These are phyloP conservation scores for Daldinia sp. DNA, from an alignment of 2,329 filamentous ascomycete genomes.

Conservation along the genomic window DNA sequence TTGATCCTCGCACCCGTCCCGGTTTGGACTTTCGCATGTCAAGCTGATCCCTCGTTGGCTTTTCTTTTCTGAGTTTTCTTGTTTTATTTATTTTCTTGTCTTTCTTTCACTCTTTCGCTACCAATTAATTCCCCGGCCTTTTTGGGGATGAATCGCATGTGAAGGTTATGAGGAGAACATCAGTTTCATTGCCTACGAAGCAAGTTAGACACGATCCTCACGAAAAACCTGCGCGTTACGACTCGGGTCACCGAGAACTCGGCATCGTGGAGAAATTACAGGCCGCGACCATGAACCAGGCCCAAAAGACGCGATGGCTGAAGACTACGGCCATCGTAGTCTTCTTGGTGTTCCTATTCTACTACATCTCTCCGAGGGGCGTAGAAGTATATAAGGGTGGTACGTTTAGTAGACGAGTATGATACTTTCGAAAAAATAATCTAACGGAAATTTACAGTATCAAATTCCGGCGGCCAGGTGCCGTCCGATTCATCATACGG, in stretches of 20 bases:
- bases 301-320: constrained; percentile 70
- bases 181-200: constrained; percentile 69
- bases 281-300: constrained; percentile 68
- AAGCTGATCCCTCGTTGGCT: constrained; percentile 21
- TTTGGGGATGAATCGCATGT: constrained; percentile 41
- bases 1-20: constrained; percentile 26
- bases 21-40: constrained; percentile 16
- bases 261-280: constrained; percentile 64
- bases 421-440: background rate
- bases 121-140: constrained; percentile 9
- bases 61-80: constrained; percentile 4
- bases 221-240: constrained; percentile 72
- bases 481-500: constrained; percentile 69
- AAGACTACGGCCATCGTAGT: constrained; percentile 71
- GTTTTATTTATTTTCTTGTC: constrained; percentile 21
- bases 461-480: constrained; percentile 56
- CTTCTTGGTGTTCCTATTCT: constrained; percentile 67
- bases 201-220: constrained; percentile 67
- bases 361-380: constrained; percentile 68
- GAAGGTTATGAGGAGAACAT: constrained; percentile 68
- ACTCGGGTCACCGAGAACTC: constrained; percentile 54
- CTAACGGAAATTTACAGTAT: constrained; percentile 39
- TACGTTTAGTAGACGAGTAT: constrained; percentile 38
- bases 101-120: constrained; percentile 33
- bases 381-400: constrained; percentile 62